These are phyloP conservation scores for Calophaca sinica DNA, from an alignment of 306 rosid genomes.

Conservation along the genomic window DNA sequence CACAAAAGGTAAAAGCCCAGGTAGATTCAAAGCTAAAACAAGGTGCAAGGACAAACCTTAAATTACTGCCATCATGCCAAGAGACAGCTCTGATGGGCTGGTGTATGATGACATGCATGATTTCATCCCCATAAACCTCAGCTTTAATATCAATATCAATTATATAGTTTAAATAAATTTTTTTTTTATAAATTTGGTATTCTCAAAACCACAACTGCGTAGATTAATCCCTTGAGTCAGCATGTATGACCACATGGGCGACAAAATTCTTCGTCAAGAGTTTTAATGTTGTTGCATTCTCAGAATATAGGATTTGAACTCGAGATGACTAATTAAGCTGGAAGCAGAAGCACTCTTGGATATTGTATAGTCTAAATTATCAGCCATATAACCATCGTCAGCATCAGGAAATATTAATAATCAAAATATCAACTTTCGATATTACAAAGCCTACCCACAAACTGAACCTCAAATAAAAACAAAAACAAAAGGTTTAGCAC, in stretches of 20 bases:
- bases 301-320: too few relatives aligned
- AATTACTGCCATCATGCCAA: constrained; percentile 60
- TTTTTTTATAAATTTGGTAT: too few relatives aligned
- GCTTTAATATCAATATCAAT: background rate
- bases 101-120: constrained; percentile 50
- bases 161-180: background rate
- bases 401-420: constrained; percentile 22
- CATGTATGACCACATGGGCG: too few relatives aligned
- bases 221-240: too few relatives aligned
- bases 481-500: constrained; percentile 46
- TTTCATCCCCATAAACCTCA: constrained; percentile 34
- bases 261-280: too few relatives aligned
- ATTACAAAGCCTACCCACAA: constrained; percentile 30
- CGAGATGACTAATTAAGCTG: too few relatives aligned
- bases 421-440: constrained; percentile 14
- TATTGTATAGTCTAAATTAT: background rate
- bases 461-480: constrained; percentile 36
- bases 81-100: constrained; percentile 45
- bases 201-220: too few relatives aligned
- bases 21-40: constrained; percentile 47
- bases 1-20: constrained; percentile 43
- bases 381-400: constrained; percentile 13
- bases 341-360: too few relatives aligned
- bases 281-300: too few relatives aligned
- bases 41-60: constrained; percentile 45